Evolutionary conservation across 495 filamentous ascomycete genomes (phyloP), one percentile per base, ranked within the genome.

Genomic region (Penicillium taxi): DNA sequence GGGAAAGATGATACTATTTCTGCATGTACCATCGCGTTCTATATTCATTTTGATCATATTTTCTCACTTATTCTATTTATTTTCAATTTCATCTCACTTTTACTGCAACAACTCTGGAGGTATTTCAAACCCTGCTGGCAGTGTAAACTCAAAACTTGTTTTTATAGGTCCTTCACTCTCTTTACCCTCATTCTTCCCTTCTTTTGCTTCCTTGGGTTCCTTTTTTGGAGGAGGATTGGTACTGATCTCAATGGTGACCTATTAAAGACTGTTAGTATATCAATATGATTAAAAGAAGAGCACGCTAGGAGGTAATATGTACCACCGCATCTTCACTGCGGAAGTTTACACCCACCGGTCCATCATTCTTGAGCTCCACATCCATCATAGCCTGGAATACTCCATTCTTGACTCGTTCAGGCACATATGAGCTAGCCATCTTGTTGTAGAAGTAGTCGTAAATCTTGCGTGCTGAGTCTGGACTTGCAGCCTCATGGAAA

Each of bases 321-420:
- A 80, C 77, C 75, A 66, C 78, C 60, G 66, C 73, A 61, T 81
- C 76, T 48, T 69, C 61, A 70, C 74, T 80, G 59, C 66, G 64
- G 61, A 73, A 80, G 55, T 79, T 66, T 43, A 80, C 59, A 79
- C 85, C 76, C 72, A 95, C 89, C 57, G 89, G 89, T 39, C 89
- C 90, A 55, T 96, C 89, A 48, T 96, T 96, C 23, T 94, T 80
- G 16, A 95, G 55, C 41, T 84, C 83, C 40, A 96, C 91, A 50
- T 96, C 83, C 91, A 96, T 99, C 88, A 95, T 95, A 35, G 93
- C 91, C 50, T 94, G 89, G 57, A 96, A 99, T 23, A 94, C 78
- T 9, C 93, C 93, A 53, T 96, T 82, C 52, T 93, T 88, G 41
- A 99, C 88, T 45, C 74, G 82, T 11, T 87, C 86, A 6, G 75